Conservation (phyloP, 2,329 filamentous ascomycete genomes). For the Elsinoe fawcettii region DNA sequence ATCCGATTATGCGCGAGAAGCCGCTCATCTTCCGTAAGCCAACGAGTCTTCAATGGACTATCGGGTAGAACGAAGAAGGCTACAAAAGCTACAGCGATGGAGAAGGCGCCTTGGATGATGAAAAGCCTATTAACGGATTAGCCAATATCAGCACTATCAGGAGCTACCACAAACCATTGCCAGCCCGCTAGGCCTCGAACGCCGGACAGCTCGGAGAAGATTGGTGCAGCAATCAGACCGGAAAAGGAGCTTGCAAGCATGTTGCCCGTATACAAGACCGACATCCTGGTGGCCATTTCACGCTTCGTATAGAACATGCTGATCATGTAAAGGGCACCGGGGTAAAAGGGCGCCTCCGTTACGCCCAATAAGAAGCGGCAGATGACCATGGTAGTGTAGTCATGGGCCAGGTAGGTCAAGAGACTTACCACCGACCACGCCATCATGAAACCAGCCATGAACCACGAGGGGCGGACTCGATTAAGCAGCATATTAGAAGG, state of each 20-base stretch:
- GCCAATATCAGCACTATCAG: slow-evolving; percentile 17
- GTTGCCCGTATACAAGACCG: slow-evolving; percentile 46
- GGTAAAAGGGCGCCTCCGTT: slow-evolving; percentile 33
- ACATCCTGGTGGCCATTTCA: slow-evolving; percentile 44
- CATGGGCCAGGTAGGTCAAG: slow-evolving; percentile 29
- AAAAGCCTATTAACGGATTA: slow-evolving; percentile 24
- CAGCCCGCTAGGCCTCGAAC: slow-evolving; percentile 28
- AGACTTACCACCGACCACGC: slow-evolving; percentile 31
- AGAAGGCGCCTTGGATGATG: slow-evolving; percentile 33
- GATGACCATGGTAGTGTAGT: slow-evolving; percentile 22
- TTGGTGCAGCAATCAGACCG: slow-evolving; percentile 48
- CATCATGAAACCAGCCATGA: slow-evolving; percentile 25
- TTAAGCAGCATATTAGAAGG: slow-evolving; percentile 33
- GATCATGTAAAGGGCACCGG: slow-evolving; percentile 37
- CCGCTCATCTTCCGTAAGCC: slow-evolving; percentile 27
- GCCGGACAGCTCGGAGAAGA: slow-evolving; percentile 35
- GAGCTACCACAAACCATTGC: slow-evolving; percentile 18
- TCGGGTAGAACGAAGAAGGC: slow-evolving; percentile 33
- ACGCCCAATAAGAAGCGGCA: neutral
- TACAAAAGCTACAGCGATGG: slow-evolving; percentile 28
- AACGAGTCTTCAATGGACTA: slow-evolving; percentile 29
- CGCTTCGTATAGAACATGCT: slow-evolving; percentile 39
- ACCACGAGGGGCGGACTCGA: slow-evolving; percentile 27
- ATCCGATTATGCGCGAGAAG: slow-evolving; percentile 27
- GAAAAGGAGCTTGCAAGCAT: slow-evolving; percentile 46